phyloP scores from a whole-genome alignment of 306 rosid species.

The Alnus glutinosa region DNA sequence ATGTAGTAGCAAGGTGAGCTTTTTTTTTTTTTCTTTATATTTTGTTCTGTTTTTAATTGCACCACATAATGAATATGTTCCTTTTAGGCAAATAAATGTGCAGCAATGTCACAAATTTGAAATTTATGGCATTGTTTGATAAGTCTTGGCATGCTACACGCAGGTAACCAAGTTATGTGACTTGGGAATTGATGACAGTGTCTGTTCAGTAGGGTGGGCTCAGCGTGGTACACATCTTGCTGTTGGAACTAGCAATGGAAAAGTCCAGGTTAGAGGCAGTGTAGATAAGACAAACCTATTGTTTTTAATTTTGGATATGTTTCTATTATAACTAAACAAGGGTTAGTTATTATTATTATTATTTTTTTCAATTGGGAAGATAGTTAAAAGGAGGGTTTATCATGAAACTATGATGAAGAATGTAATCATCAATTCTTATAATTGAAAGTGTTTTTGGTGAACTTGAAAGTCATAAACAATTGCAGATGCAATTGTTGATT shows the following conservation, averaged over 20 bases:
- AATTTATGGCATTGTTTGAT: not conserved
- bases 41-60: not conserved
- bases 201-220: conserved; percentile 99
- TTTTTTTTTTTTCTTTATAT: not conserved
- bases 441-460: not conserved
- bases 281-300: not conserved
- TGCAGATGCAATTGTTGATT: not conserved
- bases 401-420: not conserved
- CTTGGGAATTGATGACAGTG: conserved; percentile 86
- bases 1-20: conserved; percentile 87
- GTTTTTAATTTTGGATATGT: not conserved
- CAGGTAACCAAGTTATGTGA: conserved; percentile 98
- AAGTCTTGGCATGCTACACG: conserved; percentile 26
- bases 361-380: not conserved
- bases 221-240: conserved; percentile 96
- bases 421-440: not conserved
- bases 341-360: not conserved
- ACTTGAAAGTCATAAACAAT: not conserved
- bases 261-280: conserved; percentile 75
- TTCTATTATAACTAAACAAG: conserved; percentile 7
- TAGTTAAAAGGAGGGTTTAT: not conserved
- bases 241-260: conserved; percentile 92
- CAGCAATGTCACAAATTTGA: conserved; percentile 13
- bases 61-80: not conserved
- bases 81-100: not conserved